Evolutionary conservation across 2,329 filamentous ascomycete species (phyloP), one percentile per base, ranked within the genome.

Genomic region (Talaromyces rugulosus): DNA sequence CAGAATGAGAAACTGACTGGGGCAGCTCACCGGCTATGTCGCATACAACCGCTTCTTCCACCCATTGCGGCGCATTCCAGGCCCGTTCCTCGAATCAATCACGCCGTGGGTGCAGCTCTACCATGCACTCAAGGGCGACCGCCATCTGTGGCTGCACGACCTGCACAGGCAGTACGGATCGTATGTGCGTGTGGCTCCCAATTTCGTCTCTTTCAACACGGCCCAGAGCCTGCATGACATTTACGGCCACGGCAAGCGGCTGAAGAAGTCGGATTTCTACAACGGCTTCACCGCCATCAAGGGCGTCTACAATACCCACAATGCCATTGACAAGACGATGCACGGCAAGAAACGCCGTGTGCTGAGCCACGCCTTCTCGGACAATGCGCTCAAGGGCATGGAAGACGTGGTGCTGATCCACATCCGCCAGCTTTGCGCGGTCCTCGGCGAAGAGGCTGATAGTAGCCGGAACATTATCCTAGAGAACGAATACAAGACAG

Each of bases 121-220:
- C 73, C 87, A 92, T 67, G 89, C 89, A 55, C 90, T 87, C 76
- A 88, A 85, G 69, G 90, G 90, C 58, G 87, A 90, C 66, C 83
- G 89, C 1, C 90, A 93, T 71, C 82, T 93, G 18, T 86, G 89
- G 70, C 87, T 92, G 69, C 87, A 87, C 78, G 81, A 83, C 33
- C 80, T 88, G 67, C 91, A 96, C 73, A 78, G 87, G 67, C 82
- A 83, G 71, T 92, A 96, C 69, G 90, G 89, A 5, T 68, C 64
- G 16, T 69, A 86, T 57, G 89, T 94, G n/a, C 89, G 91, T 31
- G 90, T 89, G 66, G 89, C 89, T 0, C 91, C 91, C 52, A 91
- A 92, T 74, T 86, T 85, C 63, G 78, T 96, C 50, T 91, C 88
- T 0, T 85, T 96, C 78, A 94, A 95, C 80, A 88, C 86, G 60